A percentile compares a stretch with the other conserved stretches of the same genome.
phyloP scores from a whole-genome alignment of 495 filamentous ascomycete genomes.

The Cercophora scortea region DNA sequence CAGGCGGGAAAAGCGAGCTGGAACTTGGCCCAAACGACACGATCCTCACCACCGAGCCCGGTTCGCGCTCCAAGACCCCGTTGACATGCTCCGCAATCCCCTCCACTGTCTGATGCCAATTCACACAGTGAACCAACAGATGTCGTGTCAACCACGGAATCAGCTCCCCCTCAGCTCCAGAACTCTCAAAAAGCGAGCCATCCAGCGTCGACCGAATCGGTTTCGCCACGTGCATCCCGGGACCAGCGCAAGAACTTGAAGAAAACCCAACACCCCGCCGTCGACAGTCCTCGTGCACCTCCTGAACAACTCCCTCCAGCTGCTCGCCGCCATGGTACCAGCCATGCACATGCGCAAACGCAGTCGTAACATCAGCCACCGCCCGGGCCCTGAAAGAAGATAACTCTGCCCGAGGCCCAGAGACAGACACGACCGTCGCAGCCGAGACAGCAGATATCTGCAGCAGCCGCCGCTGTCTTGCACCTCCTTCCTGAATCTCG shows the following conservation, averaged over 20 bases:
- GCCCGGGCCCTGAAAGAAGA: background rate
- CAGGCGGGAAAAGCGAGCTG: background rate
- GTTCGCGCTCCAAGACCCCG: background rate
- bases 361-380: background rate
- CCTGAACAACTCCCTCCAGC: slow-evolving; percentile 4
- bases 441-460: background rate
- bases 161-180: background rate
- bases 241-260: background rate
- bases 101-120: background rate
- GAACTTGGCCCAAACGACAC: background rate
- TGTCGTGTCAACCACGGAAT: background rate
- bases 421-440: background rate
- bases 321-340: slow-evolving; percentile 11
- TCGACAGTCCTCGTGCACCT: slow-evolving; percentile 3
- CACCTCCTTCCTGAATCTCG: too few species aligned
- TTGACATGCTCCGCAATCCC: background rate
- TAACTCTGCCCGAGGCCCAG: background rate
- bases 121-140: background rate
- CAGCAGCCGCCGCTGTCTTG: background rate
- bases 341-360: slow-evolving; percentile 10
- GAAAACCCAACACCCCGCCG: background rate
- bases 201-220: background rate
- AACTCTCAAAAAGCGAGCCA: background rate
- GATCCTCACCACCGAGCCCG: background rate
- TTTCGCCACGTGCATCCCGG: background rate